phyloP scores from a whole-genome alignment of 371 early-diverging fungal genomes.

The Mucor circinelloides region DNA sequence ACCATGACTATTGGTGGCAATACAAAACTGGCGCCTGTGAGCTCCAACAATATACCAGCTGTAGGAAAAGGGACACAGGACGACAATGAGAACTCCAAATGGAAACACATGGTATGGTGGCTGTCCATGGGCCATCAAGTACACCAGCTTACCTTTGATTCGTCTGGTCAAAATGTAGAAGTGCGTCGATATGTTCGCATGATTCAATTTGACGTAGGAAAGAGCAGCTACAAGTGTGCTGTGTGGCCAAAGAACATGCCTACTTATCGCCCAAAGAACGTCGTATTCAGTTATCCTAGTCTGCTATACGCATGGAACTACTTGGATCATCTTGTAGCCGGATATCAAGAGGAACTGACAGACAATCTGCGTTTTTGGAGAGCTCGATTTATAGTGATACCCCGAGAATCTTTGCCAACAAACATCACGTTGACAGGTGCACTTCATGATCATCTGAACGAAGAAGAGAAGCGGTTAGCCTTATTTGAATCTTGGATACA shows the following conservation, averaged over 20 bases:
- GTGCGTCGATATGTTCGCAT: conserved; percentile 88
- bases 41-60: neutral
- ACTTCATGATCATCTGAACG: conserved; percentile 68
- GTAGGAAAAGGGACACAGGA: conserved; percentile 15
- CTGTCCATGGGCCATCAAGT: conserved; percentile 86
- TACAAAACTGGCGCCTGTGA: conserved; percentile 5
- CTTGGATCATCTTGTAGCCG: conserved; percentile 84
- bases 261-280: conserved; percentile 57
- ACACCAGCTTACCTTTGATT: conserved; percentile 76
- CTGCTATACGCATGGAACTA: conserved; percentile 93
- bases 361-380: conserved; percentile 87
- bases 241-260: conserved; percentile 85
- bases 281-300: conserved; percentile 78
- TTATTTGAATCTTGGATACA: conserved; percentile 87
- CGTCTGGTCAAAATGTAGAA: conserved; percentile 76
- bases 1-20: conserved; percentile 11
- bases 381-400: conserved; percentile 89
- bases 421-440: conserved; percentile 29
- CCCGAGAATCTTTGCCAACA: conserved; percentile 69
- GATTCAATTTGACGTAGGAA: conserved; percentile 58
- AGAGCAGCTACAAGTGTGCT: conserved; percentile 74
- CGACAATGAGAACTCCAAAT: conserved; percentile 29
- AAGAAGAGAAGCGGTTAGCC: conserved; percentile 89
- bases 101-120: conserved; percentile 65
- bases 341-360: conserved; percentile 82